phyloP scores from a whole-genome alignment of 208 protist species.

The Novymonas esmeraldas region DNA sequence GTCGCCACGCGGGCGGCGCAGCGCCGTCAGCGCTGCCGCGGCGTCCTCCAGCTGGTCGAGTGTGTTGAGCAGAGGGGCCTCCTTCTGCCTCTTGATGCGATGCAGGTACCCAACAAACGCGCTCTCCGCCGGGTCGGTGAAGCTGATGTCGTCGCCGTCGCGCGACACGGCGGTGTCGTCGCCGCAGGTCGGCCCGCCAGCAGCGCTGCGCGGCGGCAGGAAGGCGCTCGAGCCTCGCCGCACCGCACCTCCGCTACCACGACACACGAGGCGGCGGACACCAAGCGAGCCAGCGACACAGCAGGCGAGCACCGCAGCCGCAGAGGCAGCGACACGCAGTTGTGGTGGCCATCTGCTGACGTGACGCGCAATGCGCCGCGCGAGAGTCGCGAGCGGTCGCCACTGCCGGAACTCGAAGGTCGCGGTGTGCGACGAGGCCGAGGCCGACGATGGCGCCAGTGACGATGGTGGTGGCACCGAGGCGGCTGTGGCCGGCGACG shows the following conservation, averaged over 20 bases:
- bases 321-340: slow-evolving; percentile 2
- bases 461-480: slow-evolving; percentile 5
- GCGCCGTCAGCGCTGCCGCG: slow-evolving; percentile 1
- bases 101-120: slow-evolving; percentile 45
- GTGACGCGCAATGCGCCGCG: slow-evolving; percentile 1
- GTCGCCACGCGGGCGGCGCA: not conserved
- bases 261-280: not conserved
- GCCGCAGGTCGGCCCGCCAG: not conserved
- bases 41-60: slow-evolving; percentile 42
- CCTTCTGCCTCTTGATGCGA: slow-evolving; percentile 38
- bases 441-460: not conserved
- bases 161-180: slow-evolving; percentile 4
- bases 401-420: slow-evolving; percentile 6
- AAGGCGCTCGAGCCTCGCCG: not conserved
- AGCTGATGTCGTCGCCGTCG: slow-evolving; percentile 45
- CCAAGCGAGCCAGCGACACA: not conserved
- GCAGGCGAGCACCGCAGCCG: not conserved
- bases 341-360: not conserved
- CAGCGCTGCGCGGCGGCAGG: slow-evolving; percentile 1
- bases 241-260: too few relatives aligned
- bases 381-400: slow-evolving; percentile 7
- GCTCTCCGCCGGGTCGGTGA: slow-evolving; percentile 50
- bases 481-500: not conserved
- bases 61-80: slow-evolving; percentile 38
- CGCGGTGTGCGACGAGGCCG: not conserved